These are phyloP conservation scores for Xerocomus nothofagi DNA, from an alignment of 1,284 basidiomycete species.

Conservation along the genomic window DNA sequence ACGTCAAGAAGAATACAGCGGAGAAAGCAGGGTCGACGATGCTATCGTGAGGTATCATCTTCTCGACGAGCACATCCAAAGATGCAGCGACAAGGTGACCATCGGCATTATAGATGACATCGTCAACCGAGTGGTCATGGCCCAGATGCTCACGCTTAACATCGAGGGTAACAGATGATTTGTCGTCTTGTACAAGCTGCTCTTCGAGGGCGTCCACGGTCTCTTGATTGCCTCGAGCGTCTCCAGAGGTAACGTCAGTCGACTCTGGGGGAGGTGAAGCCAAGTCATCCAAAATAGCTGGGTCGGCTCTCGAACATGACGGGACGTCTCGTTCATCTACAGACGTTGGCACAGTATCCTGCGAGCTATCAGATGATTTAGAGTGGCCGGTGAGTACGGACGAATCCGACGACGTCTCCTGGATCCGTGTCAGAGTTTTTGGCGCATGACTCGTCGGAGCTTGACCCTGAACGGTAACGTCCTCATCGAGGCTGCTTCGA, in stretches of 20 bases:
- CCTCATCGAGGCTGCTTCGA: conserved; percentile 42
- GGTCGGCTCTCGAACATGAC: conserved; percentile 23
- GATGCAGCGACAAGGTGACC: conserved; percentile 91
- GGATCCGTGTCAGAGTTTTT: conserved; percentile 23
- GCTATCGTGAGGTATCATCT: conserved; percentile 94
- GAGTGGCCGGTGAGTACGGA: conserved; percentile 38
- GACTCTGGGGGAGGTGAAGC: conserved; percentile 45
- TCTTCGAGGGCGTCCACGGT: conserved; percentile 46
- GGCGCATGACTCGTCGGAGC: conserved; percentile 29
- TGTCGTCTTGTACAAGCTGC: conserved; percentile 53
- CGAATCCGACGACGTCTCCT: conserved; percentile 35
- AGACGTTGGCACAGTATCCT: conserved; percentile 49
- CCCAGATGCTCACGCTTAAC: conserved; percentile 51
- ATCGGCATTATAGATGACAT: conserved; percentile 89
- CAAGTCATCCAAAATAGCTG: conserved; percentile 4
- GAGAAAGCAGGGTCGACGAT: conserved; percentile 84
- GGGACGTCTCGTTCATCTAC: conserved; percentile 43
- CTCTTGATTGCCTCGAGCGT: conserved; percentile 38
- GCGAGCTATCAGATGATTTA: conserved; percentile 44
- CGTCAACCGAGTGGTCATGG: conserved; percentile 74
- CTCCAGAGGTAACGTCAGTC: conserved; percentile 56
- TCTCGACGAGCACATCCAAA: conserved; percentile 85
- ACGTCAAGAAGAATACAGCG: conserved; percentile 92
- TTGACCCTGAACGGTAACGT: conserved; percentile 54
- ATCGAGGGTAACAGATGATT: conserved; percentile 51